A percentile compares a stretch with the other conserved stretches of the same genome.
Evolutionary conservation across 495 filamentous ascomycete genomes (phyloP).

Genomic region (Corynascus novoguineensis): DNA sequence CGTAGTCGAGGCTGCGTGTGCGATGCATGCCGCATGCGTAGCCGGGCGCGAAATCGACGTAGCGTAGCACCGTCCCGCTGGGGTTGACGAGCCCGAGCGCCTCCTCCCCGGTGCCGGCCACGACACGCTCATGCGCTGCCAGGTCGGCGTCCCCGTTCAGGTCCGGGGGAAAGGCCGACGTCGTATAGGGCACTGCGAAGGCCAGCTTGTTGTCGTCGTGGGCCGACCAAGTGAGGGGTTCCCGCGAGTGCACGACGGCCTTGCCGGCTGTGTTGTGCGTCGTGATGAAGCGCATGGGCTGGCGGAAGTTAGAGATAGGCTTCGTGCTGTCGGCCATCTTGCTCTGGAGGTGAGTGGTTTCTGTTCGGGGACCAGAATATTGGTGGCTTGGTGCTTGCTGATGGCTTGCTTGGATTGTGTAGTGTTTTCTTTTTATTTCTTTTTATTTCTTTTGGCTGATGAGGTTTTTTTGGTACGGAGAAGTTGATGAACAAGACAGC

Average conservation of each 20-base stretch:
- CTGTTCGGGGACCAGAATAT: too few relatives aligned
- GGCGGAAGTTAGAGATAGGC: conserved; percentile 33
- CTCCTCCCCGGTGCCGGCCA: conserved; percentile 32
- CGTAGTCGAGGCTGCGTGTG: conserved; percentile 69
- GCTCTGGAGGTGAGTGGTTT: not conserved
- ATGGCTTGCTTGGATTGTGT: too few relatives aligned
- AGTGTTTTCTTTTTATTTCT: too few relatives aligned
- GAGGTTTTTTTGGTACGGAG: too few relatives aligned
- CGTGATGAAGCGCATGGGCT: conserved; percentile 36
- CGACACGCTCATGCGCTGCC: conserved; percentile 29
- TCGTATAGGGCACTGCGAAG: conserved; percentile 44
- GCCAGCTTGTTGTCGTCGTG: conserved; percentile 32
- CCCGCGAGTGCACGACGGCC: conserved; percentile 32
- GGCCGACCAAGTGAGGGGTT: conserved; percentile 28
- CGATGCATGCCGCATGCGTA: conserved; percentile 59
- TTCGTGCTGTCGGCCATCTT: conserved; percentile 18
- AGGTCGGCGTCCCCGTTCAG: conserved; percentile 51
- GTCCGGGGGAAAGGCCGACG: conserved; percentile 47
- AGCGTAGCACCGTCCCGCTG: conserved; percentile 52
- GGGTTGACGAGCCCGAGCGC: conserved; percentile 43
- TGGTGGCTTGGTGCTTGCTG: too few relatives aligned
- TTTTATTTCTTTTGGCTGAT: too few relatives aligned
- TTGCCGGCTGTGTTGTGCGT: conserved; percentile 35
- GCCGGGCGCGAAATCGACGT: conserved; percentile 56
- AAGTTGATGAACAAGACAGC: too few relatives aligned